A percentile compares a stretch with the other conserved stretches of the same genome.
Evolutionary conservation across 108 stramenopile genomes (phyloP).

Genomic region (Cyclostephanos tholiformis): DNA sequence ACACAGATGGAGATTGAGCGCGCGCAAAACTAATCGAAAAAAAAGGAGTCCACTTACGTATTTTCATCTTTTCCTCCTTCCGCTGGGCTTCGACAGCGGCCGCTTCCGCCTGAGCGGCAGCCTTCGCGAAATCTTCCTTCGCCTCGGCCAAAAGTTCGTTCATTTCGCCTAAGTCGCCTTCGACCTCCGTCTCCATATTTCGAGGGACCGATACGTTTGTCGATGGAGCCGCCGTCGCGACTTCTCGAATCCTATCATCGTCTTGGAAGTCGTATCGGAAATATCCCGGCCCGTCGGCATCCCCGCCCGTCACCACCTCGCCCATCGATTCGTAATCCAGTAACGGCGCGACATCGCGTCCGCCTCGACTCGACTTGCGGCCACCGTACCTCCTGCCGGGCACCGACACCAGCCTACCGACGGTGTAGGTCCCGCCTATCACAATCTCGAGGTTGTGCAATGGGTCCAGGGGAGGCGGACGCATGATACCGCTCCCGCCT

Average conservation of each 20-base stretch:
- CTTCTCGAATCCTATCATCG: conserved; percentile 1
- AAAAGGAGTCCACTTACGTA: conserved; percentile 18
- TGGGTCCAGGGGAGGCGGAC: conserved; percentile 72
- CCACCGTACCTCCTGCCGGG: conserved; percentile 48
- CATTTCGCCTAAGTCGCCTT: conserved; percentile 37
- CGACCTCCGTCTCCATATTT: conserved; percentile 14
- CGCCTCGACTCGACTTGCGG: conserved; percentile 4
- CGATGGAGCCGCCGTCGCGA: too few species aligned
- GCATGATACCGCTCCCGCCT: conserved; percentile 55
- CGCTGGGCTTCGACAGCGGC: conserved; percentile 67
- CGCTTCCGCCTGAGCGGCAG: conserved; percentile 38
- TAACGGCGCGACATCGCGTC: conserved; percentile 27
- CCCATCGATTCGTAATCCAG: conserved; percentile 46
- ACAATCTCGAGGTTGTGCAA: conserved; percentile 81
- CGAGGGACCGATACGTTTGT: conserved; percentile 9
- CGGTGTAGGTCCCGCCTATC: conserved; percentile 64
- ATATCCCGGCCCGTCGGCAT: conserved; percentile 20
- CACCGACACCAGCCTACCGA: conserved; percentile 59
- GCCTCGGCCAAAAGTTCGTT: conserved; percentile 44
- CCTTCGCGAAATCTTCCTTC: conserved; percentile 45
- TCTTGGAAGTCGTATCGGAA: conserved; percentile 21
- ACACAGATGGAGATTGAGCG: neutral
- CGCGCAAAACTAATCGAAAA: neutral
- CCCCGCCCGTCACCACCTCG: conserved; percentile 22
- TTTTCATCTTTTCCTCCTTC: conserved; percentile 81